phyloP scores from a whole-genome alignment of 768 basidiomycete genomes.

The Mycena maculata region DNA sequence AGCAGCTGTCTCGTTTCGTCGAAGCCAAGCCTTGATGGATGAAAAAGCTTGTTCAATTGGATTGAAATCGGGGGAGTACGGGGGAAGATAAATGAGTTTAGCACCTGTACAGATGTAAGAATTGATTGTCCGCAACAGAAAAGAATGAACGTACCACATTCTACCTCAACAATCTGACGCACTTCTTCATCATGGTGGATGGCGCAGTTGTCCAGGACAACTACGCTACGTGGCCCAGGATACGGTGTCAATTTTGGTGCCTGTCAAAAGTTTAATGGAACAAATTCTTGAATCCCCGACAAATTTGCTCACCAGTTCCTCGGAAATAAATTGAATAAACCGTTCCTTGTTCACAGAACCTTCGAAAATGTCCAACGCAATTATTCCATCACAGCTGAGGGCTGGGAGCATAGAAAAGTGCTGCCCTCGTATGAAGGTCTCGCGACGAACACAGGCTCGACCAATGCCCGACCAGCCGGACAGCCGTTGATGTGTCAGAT shows the following conservation, averaged over 20 bases:
- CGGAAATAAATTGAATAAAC: slow-evolving; percentile 44
- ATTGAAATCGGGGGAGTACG: slow-evolving; percentile 48
- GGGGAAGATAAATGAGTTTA: slow-evolving; percentile 40
- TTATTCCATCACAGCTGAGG: slow-evolving; percentile 40
- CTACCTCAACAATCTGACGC: slow-evolving; percentile 42
- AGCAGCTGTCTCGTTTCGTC: slow-evolving; percentile 36
- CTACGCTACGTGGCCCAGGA: slow-evolving; percentile 47
- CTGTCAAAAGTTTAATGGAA: too few relatives aligned
- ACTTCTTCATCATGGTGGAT: slow-evolving; percentile 56
- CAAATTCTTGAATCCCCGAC: too few relatives aligned
- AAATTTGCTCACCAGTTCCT: slow-evolving; percentile 40
- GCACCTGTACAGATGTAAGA: slow-evolving; percentile 16
- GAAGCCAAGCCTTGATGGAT: slow-evolving; percentile 47
- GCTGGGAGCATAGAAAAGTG: slow-evolving; percentile 42
- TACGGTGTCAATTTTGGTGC: slow-evolving; percentile 47
- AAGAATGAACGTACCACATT: slow-evolving; percentile 36
- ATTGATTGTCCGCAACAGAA: neutral
- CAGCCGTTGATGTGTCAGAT: slow-evolving; percentile 30
- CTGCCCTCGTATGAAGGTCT: slow-evolving; percentile 38
- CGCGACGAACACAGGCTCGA: slow-evolving; percentile 37
- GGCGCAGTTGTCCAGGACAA: slow-evolving; percentile 53
- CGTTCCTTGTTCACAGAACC: slow-evolving; percentile 46
- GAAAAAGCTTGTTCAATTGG: slow-evolving; percentile 51
- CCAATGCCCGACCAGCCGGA: slow-evolving; percentile 39
- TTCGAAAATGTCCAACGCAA: slow-evolving; percentile 45